A percentile compares a stretch with the other conserved stretches of the same genome.
These are phyloP conservation scores for Geosmithia putterillii DNA, from an alignment of 2,329 filamentous ascomycete genomes.

Conservation along the genomic window DNA sequence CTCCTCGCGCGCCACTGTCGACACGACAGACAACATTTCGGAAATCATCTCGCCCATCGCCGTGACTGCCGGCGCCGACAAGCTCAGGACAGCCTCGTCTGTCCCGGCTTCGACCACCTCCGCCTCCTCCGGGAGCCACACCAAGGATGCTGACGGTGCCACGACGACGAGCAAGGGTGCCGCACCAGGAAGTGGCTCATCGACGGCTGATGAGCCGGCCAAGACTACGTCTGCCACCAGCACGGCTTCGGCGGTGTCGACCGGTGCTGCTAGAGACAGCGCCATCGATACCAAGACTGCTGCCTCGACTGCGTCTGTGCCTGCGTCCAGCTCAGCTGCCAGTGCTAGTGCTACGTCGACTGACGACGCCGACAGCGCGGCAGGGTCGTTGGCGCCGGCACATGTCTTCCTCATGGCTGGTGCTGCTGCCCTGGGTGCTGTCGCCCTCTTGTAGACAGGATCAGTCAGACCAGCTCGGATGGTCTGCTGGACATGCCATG, in stretches of 20 bases:
- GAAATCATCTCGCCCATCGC: conserved; percentile 15
- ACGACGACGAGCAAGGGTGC: conserved; percentile 3
- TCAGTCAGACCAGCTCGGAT: no score
- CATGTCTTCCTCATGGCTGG: neutral
- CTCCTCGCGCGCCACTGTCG: conserved; percentile 7
- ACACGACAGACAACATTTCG: neutral
- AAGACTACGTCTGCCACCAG: neutral
- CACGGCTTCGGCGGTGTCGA: neutral
- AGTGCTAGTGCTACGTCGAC: neutral
- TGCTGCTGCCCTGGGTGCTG: neutral
- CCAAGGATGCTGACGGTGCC: conserved; percentile 3
- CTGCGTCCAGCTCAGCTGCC: neutral
- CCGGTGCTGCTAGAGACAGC: neutral
- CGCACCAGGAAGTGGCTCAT: neutral
- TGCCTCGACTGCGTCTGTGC: no score
- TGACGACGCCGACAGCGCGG: neutral
- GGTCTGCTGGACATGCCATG: no score
- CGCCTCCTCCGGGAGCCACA: conserved; percentile 3
- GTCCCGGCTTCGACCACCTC: conserved; percentile 4
- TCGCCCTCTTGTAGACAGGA: neutral
- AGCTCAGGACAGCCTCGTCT: conserved; percentile 13
- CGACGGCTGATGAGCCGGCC: neutral
- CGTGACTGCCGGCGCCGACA: conserved; percentile 23
- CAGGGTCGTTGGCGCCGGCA: neutral
- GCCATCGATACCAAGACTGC: neutral